A percentile compares a stretch with the other conserved stretches of the same genome.
These are phyloP conservation scores for Trypanosomatidae sp. DNA, from an alignment of 208 protist species.

Conservation along the genomic window DNA sequence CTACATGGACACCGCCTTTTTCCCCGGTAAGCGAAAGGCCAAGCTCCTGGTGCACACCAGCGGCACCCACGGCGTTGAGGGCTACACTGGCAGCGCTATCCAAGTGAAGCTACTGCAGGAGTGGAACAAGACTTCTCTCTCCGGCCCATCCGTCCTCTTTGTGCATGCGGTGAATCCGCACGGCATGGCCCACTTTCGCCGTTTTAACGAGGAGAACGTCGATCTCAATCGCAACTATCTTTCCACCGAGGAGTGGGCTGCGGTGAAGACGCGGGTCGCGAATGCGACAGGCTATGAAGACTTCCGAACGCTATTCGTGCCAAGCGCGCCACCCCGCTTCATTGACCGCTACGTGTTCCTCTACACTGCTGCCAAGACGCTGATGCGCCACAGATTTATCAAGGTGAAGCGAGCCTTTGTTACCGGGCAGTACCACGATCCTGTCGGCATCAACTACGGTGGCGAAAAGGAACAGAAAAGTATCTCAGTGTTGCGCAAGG, in stretches of 20 bases:
- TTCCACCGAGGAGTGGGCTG: constrained; percentile 48
- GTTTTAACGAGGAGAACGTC: constrained; percentile 87
- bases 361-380: constrained; percentile 19
- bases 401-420: constrained; percentile 54
- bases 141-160: constrained; percentile 78
- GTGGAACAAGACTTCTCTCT: constrained; percentile 47
- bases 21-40: constrained; percentile 41
- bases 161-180: constrained; percentile 88
- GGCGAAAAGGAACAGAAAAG: constrained; percentile 66
- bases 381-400: constrained; percentile 38
- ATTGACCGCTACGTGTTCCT: constrained; percentile 78
- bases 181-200: constrained; percentile 80
- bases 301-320: constrained; percentile 32
- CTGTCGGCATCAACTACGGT: constrained; percentile 69
- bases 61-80: constrained; percentile 80
- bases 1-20: constrained; percentile 78
- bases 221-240: constrained; percentile 87
- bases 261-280: constrained; percentile 32
- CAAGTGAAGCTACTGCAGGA: constrained; percentile 71
- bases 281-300: constrained; percentile 57
- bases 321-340: constrained; percentile 43
- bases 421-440: constrained; percentile 77
- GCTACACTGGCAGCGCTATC: constrained; percentile 84
- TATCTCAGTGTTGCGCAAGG: constrained; percentile 46
- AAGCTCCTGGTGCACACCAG: constrained; percentile 79